phyloP scores from a whole-genome alignment of 2,329 filamentous ascomycete species.

The Colletotrichum sidae region DNA sequence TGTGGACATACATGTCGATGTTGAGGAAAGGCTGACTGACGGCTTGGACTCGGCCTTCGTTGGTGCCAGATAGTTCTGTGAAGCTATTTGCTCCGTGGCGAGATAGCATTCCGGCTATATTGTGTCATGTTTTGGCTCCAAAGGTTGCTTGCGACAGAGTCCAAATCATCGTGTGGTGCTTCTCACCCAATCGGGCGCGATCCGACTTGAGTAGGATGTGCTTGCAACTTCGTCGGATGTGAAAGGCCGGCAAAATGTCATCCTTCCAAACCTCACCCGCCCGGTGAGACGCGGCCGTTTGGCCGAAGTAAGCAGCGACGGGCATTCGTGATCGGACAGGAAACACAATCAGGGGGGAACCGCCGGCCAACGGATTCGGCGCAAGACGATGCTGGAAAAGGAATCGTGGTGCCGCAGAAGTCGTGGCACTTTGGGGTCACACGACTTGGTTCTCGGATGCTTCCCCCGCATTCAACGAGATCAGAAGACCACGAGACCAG shows the following conservation, averaged over 20 bases:
- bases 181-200: too few relatives aligned
- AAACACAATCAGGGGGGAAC: constrained; percentile 12
- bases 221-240: background rate
- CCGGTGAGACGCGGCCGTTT: constrained; percentile 20
- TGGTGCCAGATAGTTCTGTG: constrained; percentile 22
- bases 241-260: background rate
- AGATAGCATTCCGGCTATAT: background rate
- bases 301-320: constrained; percentile 13
- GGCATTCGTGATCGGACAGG: constrained; percentile 14
- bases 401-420: constrained; percentile 30
- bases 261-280: constrained; percentile 1
- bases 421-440: constrained; percentile 29
- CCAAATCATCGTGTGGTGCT: too few relatives aligned
- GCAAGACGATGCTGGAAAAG: constrained; percentile 6
- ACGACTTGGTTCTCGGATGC: constrained; percentile 36
- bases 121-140: background rate
- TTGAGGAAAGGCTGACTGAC: background rate
- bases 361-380: constrained; percentile 17
- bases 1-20: too few relatives aligned
- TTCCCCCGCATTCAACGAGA: constrained; percentile 35
- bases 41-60: constrained; percentile 9
- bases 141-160: too few relatives aligned
- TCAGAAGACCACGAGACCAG: constrained; percentile 36
- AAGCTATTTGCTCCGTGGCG: constrained; percentile 11
- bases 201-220: constrained; percentile 3